phyloP scores from a whole-genome alignment of 495 filamentous ascomycete species.

The Xylaria cubensis region DNA sequence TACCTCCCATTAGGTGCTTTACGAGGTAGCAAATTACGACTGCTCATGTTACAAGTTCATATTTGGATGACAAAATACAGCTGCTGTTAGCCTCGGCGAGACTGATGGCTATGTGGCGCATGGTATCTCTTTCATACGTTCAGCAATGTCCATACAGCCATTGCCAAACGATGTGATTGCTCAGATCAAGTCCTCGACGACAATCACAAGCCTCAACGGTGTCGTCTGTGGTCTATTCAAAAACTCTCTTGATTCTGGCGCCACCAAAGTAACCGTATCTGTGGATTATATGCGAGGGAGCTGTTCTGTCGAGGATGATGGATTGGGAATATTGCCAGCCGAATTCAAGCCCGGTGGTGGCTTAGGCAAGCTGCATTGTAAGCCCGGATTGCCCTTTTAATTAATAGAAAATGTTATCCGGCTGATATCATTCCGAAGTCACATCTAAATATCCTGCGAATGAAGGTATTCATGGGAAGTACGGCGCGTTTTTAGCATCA shows the following conservation, averaged over 20 bases:
- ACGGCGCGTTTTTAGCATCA: conserved; percentile 80
- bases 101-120: conserved; percentile 14
- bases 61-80: not conserved
- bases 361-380: conserved; percentile 76
- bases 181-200: conserved; percentile 87
- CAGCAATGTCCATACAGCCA: conserved; percentile 67
- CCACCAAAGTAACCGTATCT: conserved; percentile 71
- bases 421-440: conserved; percentile 51
- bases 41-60: not conserved
- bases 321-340: conserved; percentile 72
- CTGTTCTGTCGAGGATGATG: conserved; percentile 89
- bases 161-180: conserved; percentile 77
- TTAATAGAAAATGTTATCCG: not conserved
- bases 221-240: conserved; percentile 78
- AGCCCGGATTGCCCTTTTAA: conserved; percentile 38
- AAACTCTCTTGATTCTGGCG: conserved; percentile 85
- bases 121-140: conserved; percentile 6
- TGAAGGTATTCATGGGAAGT: conserved; percentile 65
- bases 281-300: conserved; percentile 79
- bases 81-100: not conserved
- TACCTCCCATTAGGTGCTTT: not conserved
- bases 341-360: conserved; percentile 77
- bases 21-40: not conserved
- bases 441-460: conserved; percentile 73
- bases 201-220: conserved; percentile 74